Evolutionary conservation across 139 green algal genomes (phyloP), one percentile per base, ranked within the genome.

Genomic region (Ulvella scutata): DNA sequence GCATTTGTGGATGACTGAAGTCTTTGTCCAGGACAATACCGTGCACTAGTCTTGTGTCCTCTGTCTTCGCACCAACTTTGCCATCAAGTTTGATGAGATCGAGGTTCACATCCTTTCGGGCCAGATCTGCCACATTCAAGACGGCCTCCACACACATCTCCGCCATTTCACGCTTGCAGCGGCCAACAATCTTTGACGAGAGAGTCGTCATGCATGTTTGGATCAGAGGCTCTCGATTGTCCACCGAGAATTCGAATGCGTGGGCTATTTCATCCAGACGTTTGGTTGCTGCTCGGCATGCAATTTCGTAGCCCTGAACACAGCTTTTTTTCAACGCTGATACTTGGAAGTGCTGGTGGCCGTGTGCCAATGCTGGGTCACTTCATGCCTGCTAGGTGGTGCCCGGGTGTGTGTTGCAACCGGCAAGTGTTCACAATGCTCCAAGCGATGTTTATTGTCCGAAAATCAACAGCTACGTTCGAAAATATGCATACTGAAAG

Each of bases 21-120:
- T 99, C 95, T 86, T 99, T 99, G 87, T 99, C 95, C 26, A 99
- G 81, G 3, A 99, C 86, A 62, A 99, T 94, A 37, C 95, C 95
- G 72, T 93, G 78, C 37, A 99, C 90, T 44, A 99, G 83, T 31
- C 84, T 76, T 0, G 94, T 93, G 82, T 99, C 95, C 79, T 99
- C 95, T 76, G 99, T 88, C 78, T 86, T 88, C 43, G 94, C 95
- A 34, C 95, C 95, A 20, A 96, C 92, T 85, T 98, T 98, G 79
- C 93, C 94, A 79, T 97, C 93, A 28, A 92, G 86, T 86, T 98
- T 98, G 86, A 99, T 99, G 26, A 99, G 91, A 72, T 99, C 95
- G 26, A 99, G 86, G 81, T 99, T 99, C 35, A 99, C 95, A 75
- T 99, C 95, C 28, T 79, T 79, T 3, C 95, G 81, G 74, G 95